These are phyloP conservation scores for Malassezia restricta DNA, from an alignment of 1,284 basidiomycete genomes.

Conservation along the genomic window DNA sequence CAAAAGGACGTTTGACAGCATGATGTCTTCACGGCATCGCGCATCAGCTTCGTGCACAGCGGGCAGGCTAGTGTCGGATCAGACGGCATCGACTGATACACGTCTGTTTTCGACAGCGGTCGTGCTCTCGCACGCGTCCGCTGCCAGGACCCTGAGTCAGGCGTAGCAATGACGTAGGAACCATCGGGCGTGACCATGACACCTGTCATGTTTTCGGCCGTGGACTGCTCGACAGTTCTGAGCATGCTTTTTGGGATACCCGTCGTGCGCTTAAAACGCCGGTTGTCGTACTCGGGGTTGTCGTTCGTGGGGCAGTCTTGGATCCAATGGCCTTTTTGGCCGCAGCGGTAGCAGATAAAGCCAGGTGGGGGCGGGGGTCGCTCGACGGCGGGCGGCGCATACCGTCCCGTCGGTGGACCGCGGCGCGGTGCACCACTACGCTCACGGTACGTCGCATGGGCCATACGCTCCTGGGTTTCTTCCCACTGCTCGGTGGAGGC, in stretches of 20 bases:
- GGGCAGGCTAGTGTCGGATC: conserved; percentile 39
- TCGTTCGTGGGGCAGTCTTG: conserved; percentile 97
- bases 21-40: conserved; percentile 35
- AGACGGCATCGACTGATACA: conserved; percentile 37
- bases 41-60: conserved; percentile 37
- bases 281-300: conserved; percentile 82
- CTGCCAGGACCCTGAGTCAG: conserved; percentile 38
- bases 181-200: conserved; percentile 45
- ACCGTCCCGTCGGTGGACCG: conserved; percentile 25
- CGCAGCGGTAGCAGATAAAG: conserved; percentile 98
- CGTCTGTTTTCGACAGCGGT: conserved; percentile 36
- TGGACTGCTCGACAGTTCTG: conserved; percentile 69
- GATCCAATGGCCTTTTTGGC: conserved; percentile 92
- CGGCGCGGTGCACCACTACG: conserved; percentile 31
- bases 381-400: conserved; percentile 1
- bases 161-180: conserved; percentile 40
- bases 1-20: conserved; percentile 42
- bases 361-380: conserved; percentile 50
- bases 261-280: conserved; percentile 90
- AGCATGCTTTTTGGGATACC: conserved; percentile 95
- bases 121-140: conserved; percentile 30
- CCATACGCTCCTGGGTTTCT: conserved; percentile 92
- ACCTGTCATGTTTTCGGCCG: conserved; percentile 32
- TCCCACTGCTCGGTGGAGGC: conserved; percentile 83
- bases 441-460: conserved; percentile 51